A percentile compares a stretch with the other conserved stretches of the same genome.
phyloP scores from a whole-genome alignment of 306 rosid genomes.

The Cucurbita pepo region DNA sequence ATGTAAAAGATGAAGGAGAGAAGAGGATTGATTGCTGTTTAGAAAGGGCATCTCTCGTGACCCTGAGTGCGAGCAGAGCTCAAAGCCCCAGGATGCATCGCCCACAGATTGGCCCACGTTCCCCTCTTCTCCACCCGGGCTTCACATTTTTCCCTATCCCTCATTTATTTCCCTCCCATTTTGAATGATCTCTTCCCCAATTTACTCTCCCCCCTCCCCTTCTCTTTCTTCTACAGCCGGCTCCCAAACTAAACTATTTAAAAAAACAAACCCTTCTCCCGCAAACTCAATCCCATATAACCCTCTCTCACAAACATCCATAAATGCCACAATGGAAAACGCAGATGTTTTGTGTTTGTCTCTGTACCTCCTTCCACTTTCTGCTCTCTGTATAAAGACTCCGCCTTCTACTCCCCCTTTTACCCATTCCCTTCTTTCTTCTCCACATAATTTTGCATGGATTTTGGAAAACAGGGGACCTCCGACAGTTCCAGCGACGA shows the following conservation, averaged over 20 bases:
- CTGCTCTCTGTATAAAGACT: conserved; percentile 19
- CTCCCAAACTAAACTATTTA: conserved; percentile 7
- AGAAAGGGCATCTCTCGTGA: conserved; percentile 6
- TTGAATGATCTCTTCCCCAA: neutral
- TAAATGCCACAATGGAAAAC: conserved; percentile 21
- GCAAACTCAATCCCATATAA: conserved; percentile 27
- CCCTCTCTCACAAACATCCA: conserved; percentile 14
- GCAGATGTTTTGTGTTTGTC: conserved; percentile 27
- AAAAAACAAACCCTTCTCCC: neutral
- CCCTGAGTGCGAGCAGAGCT: neutral
- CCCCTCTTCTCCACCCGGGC: neutral
- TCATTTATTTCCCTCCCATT: neutral
- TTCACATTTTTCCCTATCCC: conserved; percentile 3
- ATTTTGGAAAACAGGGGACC: conserved; percentile 22
- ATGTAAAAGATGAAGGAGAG: conserved; percentile 11
- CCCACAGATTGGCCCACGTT: neutral
- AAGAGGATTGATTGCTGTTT: neutral
- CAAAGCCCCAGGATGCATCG: neutral
- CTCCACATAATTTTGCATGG: conserved; percentile 11
- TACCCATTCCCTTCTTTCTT: neutral
- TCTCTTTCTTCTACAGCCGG: conserved; percentile 41
- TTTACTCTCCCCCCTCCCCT: neutral
- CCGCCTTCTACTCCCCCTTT: conserved; percentile 6
- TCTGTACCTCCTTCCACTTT: conserved; percentile 1
- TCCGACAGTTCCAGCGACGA: conserved; percentile 55